Percentiles rank a stretch among this genome's conserved stretches.
These are phyloP conservation scores for Fusarium marasasianum DNA, from an alignment of 2,329 filamentous ascomycete species.

Conservation along the genomic window DNA sequence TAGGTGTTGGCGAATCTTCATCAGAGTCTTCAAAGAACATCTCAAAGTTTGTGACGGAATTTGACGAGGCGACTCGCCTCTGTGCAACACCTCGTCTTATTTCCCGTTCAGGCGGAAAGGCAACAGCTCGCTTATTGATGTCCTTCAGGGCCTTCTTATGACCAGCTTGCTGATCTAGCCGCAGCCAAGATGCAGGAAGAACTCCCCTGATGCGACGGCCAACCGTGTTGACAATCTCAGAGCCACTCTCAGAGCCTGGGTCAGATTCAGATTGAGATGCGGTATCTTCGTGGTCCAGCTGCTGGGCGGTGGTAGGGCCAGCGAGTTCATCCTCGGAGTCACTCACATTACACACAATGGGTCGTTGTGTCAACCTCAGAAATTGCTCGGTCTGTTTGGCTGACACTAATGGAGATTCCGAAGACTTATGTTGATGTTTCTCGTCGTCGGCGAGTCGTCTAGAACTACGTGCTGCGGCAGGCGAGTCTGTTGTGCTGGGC, in stretches of 20 bases:
- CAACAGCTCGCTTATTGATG: constrained; percentile 41
- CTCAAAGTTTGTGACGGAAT: constrained; percentile 39
- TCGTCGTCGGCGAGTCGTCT: constrained; percentile 26
- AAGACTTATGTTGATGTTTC: not conserved
- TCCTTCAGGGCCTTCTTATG: constrained; percentile 46
- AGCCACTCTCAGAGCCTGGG: constrained; percentile 53
- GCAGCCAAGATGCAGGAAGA: constrained; percentile 73
- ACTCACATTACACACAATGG: constrained; percentile 19
- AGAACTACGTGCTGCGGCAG: constrained; percentile 35
- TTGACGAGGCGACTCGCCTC: constrained; percentile 48
- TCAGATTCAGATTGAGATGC: constrained; percentile 47
- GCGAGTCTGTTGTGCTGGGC: constrained; percentile 24
- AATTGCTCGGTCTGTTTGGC: not conserved
- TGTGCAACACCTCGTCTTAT: constrained; percentile 61
- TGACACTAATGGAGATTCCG: not conserved
- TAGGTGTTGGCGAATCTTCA: constrained; percentile 43
- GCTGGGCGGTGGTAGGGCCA: not conserved
- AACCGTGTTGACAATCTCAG: constrained; percentile 52
- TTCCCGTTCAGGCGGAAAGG: constrained; percentile 50
- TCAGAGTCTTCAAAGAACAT: constrained; percentile 60
- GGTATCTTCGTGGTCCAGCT: constrained; percentile 6
- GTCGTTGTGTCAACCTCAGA: not conserved
- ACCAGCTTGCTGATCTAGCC: constrained; percentile 62
- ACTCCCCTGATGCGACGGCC: constrained; percentile 66
- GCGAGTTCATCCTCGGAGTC: constrained; percentile 41